Conservation (phyloP, 2,329 filamentous ascomycete species). For the Colletotrichum sp. region DNA sequence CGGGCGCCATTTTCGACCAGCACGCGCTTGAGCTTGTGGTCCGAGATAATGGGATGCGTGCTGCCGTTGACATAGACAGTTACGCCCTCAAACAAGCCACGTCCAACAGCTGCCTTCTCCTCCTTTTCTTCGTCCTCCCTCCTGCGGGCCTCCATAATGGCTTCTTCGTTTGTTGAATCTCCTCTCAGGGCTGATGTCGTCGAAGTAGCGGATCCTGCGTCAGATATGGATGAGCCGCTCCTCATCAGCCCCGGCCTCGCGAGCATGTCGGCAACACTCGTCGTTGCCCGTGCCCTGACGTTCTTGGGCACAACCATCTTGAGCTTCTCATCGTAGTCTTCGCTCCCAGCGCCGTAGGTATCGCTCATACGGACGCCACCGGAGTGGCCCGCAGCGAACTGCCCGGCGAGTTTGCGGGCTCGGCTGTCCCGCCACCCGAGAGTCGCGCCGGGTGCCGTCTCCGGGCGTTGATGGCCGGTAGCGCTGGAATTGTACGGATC, state of each 20-base stretch:
- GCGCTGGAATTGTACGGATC: constrained; percentile 77
- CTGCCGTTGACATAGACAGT: constrained; percentile 89
- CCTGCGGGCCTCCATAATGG: constrained; percentile 33
- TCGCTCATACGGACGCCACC: constrained; percentile 68
- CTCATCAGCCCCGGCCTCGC: constrained; percentile 50
- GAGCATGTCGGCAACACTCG: constrained; percentile 61
- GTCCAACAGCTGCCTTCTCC: constrained; percentile 25
- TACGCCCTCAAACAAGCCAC: constrained; percentile 70
- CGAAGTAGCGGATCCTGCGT: neutral
- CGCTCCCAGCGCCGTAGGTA: constrained; percentile 68
- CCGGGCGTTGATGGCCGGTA: constrained; percentile 80
- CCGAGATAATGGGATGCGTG: constrained; percentile 80
- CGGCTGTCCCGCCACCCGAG: constrained; percentile 76
- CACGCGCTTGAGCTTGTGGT: constrained; percentile 83
- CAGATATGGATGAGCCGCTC: constrained; percentile 15
- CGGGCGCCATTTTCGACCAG: constrained; percentile 76
- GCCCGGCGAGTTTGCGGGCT: constrained; percentile 70
- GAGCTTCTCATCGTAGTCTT: constrained; percentile 54
- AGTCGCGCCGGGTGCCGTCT: constrained; percentile 63
- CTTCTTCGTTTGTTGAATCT: constrained; percentile 28
- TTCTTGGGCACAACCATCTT: constrained; percentile 49
- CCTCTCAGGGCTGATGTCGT: neutral
- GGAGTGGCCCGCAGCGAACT: constrained; percentile 65
- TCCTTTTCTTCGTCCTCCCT: constrained; percentile 58
- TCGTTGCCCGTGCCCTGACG: constrained; percentile 40